Evolutionary conservation across 108 stramenopile species (phyloP).

Genomic region (Parmales sp.): DNA sequence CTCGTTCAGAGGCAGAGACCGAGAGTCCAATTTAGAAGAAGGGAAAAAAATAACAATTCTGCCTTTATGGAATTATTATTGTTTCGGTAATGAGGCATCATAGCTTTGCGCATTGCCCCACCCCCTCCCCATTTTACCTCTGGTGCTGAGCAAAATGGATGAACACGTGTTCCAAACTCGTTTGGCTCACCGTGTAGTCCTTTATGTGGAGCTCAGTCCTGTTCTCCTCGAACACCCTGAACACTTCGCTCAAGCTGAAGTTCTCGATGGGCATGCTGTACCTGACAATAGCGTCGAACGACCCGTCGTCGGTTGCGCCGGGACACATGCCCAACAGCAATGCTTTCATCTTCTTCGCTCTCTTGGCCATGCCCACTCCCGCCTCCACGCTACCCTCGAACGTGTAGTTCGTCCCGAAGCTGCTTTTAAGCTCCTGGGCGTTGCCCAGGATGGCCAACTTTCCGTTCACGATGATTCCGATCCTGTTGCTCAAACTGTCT

Average conservation of each 20-base stretch:
- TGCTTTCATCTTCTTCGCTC: neutral
- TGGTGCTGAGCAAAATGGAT: constrained; percentile 9
- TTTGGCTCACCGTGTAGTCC: constrained; percentile 1
- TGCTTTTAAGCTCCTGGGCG: constrained; percentile 60
- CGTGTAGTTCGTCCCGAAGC: constrained; percentile 47
- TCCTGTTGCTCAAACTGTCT: constrained; percentile 72
- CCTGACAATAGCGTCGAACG: neutral
- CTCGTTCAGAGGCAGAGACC: too few species aligned
- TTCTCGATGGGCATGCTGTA: neutral
- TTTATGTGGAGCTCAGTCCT: neutral
- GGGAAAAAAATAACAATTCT: too few species aligned
- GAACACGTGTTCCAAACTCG: constrained; percentile 6
- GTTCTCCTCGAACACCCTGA: neutral
- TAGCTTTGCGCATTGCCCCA: neutral
- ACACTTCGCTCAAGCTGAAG: neutral
- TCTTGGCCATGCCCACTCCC: neutral
- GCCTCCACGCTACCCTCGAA: constrained; percentile 13
- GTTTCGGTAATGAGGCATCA: too few species aligned
- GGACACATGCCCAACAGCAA: neutral
- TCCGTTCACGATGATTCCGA: constrained; percentile 77
- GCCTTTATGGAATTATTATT: too few species aligned
- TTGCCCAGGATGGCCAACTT: constrained; percentile 60
- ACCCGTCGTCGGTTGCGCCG: neutral
- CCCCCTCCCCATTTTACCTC: neutral
- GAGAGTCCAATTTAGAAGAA: too few species aligned